Evolutionary conservation across 148 eudicot genomes (phyloP), one percentile per base, ranked within the genome.

Genomic region (Salicornia ramosissima): DNA sequence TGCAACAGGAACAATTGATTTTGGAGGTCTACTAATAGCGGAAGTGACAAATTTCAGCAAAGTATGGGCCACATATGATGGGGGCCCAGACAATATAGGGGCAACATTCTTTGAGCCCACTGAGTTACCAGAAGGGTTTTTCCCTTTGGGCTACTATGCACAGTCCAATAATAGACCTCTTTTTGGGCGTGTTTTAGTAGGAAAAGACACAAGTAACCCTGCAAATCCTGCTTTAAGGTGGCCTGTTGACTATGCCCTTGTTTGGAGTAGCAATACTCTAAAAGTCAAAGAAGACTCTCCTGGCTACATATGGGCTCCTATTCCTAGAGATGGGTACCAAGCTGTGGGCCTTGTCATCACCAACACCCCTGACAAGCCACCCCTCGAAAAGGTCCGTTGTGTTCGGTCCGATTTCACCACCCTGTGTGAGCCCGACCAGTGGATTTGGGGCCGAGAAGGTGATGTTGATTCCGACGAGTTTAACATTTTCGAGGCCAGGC

Each of bases 221-320:
- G 50, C 67, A 1, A 65, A 60, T 14, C 75, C 73, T 40, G 24
- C 80, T n/a, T 43, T 79, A n/a, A 73, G 24, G 33, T 53, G 15
- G 45, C 85, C 85, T 4, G 19, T 9, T 36, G 85, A 82, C 73
- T 82, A 79, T 69, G 76, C 73, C 51, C 85, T 82, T 70, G 76
- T 82, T 36, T 82, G 80, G 78, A 79, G 75, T n/a, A 82, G 82
- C 54, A 60, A 72, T 21, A 58, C 69, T 56, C 58, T 70, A 19
- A 66, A 30, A 31, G 71, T 76, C 14, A 79, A 79, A 21, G 63
- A 69, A 2, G 80, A 79, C 40, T 19, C 59, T 18, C 71, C 71
- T 29, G 80, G 67, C 30, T 82, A 75, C 74, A 76, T 82, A 67
- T 82, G 85, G 85, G 75, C 78, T 11, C 85, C 85, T 0, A 56